Evolutionary conservation across 2,329 filamentous ascomycete species (phyloP).

Genomic region (Aspergillus quadricinctus): DNA sequence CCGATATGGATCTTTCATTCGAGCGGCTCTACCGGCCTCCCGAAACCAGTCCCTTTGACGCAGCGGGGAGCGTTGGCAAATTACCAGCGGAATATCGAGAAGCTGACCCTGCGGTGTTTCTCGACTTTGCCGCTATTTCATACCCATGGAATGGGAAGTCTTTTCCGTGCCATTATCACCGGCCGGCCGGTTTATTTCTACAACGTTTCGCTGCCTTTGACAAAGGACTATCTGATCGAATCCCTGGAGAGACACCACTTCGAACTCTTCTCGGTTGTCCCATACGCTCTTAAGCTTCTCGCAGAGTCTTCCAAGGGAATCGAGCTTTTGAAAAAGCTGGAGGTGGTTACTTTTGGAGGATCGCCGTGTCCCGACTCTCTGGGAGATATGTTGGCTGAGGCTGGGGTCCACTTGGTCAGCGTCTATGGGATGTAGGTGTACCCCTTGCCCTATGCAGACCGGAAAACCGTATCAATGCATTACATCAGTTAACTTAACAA

Average conservation of each 20-base stretch:
- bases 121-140: constrained; percentile 57
- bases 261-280: constrained; percentile 59
- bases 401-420: constrained; percentile 52
- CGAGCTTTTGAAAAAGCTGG: constrained; percentile 40
- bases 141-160: constrained; percentile 53
- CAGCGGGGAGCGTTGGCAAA: constrained; percentile 50
- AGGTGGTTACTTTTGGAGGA: constrained; percentile 55
- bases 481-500: too few species aligned
- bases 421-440: constrained; percentile 46
- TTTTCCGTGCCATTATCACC: constrained; percentile 51
- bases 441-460: too few species aligned
- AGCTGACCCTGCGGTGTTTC: constrained; percentile 45
- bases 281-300: constrained; percentile 60
- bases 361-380: constrained; percentile 57
- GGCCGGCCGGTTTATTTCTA: constrained; percentile 51
- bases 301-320: constrained; percentile 56
- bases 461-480: too few species aligned
- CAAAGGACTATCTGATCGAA: constrained; percentile 43
- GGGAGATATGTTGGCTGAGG: constrained; percentile 49
- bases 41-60: constrained; percentile 59
- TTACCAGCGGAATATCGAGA: constrained; percentile 33
- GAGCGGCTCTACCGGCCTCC: constrained; percentile 57
- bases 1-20: constrained; percentile 47
- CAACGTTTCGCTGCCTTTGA: constrained; percentile 54
- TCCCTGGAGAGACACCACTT: constrained; percentile 43